Base-by-base conservation (phyloP, 768 basidiomycete species). In the Porphyrellus cyaneotinctus region DNA sequence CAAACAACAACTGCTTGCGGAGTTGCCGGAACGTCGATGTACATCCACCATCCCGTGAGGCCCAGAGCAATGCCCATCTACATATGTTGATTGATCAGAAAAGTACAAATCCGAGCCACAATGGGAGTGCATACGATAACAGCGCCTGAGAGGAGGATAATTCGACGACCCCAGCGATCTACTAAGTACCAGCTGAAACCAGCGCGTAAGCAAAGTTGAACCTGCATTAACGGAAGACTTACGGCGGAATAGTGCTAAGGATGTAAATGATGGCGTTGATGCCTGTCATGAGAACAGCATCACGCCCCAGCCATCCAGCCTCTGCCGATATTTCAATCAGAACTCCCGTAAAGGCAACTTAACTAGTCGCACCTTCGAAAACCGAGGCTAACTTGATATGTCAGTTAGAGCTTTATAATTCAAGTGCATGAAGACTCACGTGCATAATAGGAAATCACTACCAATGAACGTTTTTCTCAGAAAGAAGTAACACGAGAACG, bases 221-320 rank as follows among this genome's bases (percentile, higher is more conserved):
- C 47, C 23, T 53, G 22, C 1, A 42, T 10, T 38, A 18, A 42
- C 17, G 28, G 18, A n/a, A 26, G n/a, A 69, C 87, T 53, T 57
- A 92, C 87, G 93, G 87, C 6, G 91, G 91, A 36, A 95, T 70
- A 5, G 91, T 90, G 63, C 85, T 87, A 13, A 88, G 71, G 22
- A 91, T 63, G 58, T 92, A 92, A 54, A 92, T 85, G 49, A 89
- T 75, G 8, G 87, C 83, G 62, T 97, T 97, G 64, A 97, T 88
- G 2, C 94, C 95, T 13, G 94, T 91, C 95, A 97, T 97, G 23
- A 97, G 76, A 55, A 97, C 82, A 13, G 95, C 95, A 63, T 95
- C 84, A 36, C 95, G 80, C 14, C 95, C 95, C 48, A 94, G 78
- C 93, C 94, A 97, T 51, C 95, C 95, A 48, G 95, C 95, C 77